A percentile compares a stretch with the other conserved stretches of the same genome.
Evolutionary conservation across 371 early-diverging fungal species (phyloP).

Genomic region (Choanephora cucurbitarum): DNA sequence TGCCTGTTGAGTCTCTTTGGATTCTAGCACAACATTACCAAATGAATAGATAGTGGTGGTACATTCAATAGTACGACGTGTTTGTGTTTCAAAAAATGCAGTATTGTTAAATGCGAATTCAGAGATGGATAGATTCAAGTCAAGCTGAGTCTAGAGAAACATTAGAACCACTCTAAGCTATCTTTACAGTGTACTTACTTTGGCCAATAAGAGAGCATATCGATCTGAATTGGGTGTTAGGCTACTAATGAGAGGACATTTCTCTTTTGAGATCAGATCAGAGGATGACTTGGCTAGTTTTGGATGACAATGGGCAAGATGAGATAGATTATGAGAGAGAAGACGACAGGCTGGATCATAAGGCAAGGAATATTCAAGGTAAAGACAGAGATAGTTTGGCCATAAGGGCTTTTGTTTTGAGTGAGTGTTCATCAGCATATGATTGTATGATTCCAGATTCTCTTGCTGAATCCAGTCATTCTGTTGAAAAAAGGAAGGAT

Average conservation of each 20-base stretch:
- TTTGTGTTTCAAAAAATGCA: slow-evolving; percentile 46
- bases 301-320: slow-evolving; percentile 44
- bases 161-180: slow-evolving; percentile 1
- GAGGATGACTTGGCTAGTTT: slow-evolving; percentile 18
- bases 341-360: slow-evolving; percentile 40
- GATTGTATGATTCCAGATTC: too few relatives aligned
- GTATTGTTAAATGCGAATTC: slow-evolving; percentile 40
- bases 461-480: too few relatives aligned
- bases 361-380: slow-evolving; percentile 42
- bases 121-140: slow-evolving; percentile 42
- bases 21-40: slow-evolving; percentile 52
- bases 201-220: slow-evolving; percentile 18
- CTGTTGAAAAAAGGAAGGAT: slow-evolving; percentile 23
- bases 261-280: slow-evolving; percentile 26
- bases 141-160: slow-evolving; percentile 44
- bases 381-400: slow-evolving; percentile 54
- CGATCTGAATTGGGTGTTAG: not conserved
- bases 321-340: slow-evolving; percentile 39
- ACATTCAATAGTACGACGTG: slow-evolving; percentile 45
- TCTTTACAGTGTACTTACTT: slow-evolving; percentile 2
- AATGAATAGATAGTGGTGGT: slow-evolving; percentile 60
- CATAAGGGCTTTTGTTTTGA: slow-evolving; percentile 18
- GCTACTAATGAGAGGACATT: slow-evolving; percentile 35
- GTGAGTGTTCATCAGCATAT: slow-evolving; percentile 1
- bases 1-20: slow-evolving; percentile 49